These are phyloP conservation scores for Zygotorulaspora danielsina DNA, from an alignment of 805 yeast genomes.

Conservation along the genomic window DNA sequence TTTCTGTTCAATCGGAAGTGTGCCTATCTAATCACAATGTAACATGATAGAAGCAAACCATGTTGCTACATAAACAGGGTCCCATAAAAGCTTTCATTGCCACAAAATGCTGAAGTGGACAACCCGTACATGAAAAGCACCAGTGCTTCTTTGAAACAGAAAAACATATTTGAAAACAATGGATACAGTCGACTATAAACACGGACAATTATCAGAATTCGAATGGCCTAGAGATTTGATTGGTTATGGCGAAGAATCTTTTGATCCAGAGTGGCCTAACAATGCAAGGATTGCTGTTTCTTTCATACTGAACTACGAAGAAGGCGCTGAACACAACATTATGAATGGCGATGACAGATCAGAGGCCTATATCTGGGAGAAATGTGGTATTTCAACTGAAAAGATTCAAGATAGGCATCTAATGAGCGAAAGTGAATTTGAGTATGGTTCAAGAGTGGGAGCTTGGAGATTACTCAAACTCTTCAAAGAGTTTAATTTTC, in stretches of 20 bases:
- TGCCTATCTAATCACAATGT: too few relatives aligned
- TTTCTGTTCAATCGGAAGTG: too few relatives aligned
- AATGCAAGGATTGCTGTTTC: constrained; percentile 3
- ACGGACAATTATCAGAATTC: background rate
- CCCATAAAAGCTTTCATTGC: too few relatives aligned
- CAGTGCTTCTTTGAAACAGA: background rate
- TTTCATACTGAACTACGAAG: constrained; percentile 1
- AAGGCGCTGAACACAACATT: constrained; percentile 2
- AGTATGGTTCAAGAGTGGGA: constrained; percentile 3
- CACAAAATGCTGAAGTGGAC: too few relatives aligned
- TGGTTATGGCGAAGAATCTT: constrained; percentile 1
- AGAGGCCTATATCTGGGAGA: constrained; percentile 1
- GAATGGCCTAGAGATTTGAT: constrained; percentile 1
- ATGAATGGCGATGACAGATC: constrained; percentile 4
- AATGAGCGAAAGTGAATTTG: constrained; percentile 2
- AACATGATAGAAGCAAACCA: too few relatives aligned
- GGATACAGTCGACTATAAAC: constrained; percentile 27
- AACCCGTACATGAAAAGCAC: too few relatives aligned
- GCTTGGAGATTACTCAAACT: constrained; percentile 1
- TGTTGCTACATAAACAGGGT: too few relatives aligned
- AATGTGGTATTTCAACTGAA: constrained; percentile 1
- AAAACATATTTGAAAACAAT: background rate
- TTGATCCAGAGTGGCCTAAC: constrained; percentile 2
- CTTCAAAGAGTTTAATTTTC: constrained; percentile 1
- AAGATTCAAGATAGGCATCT: background rate